Evolutionary conservation across 495 filamentous ascomycete genomes (phyloP).

Genomic region (Trichoderma erinaceum): DNA sequence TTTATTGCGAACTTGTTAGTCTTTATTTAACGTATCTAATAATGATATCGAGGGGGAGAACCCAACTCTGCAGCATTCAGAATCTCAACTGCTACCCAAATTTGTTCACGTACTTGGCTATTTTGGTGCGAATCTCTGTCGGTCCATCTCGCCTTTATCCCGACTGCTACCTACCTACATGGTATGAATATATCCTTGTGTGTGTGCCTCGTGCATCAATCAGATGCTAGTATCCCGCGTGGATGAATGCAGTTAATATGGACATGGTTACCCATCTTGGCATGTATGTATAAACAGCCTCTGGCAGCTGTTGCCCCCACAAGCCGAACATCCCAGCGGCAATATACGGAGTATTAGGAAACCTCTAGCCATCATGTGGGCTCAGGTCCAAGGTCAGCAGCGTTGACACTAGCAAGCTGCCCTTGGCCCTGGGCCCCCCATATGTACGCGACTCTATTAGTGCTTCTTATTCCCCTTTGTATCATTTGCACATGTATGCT

Average conservation of each 20-base stretch:
- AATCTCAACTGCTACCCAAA: neutral
- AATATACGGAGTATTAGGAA: conserved; percentile 6
- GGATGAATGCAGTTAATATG: neutral
- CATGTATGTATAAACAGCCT: neutral
- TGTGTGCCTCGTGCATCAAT: neutral
- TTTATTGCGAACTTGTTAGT: neutral
- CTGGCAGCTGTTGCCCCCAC: too few species aligned
- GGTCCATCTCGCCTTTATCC: neutral
- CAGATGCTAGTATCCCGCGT: too few species aligned
- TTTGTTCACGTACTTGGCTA: neutral
- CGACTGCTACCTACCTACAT: neutral
- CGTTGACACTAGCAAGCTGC: too few species aligned
- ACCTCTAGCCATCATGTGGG: neutral
- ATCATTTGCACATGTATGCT: neutral
- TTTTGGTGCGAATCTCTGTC: neutral
- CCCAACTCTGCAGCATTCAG: neutral
- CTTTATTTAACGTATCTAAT: neutral
- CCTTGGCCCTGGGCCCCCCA: too few species aligned
- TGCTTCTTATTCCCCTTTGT: neutral
- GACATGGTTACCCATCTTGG: neutral
- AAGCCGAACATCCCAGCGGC: neutral
- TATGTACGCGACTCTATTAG: too few species aligned
- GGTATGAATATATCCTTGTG: neutral
- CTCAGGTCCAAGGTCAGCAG: neutral
- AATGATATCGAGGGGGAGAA: neutral